These are phyloP conservation scores for Neltuma alba DNA, from an alignment of 306 rosid genomes.

Conservation along the genomic window DNA sequence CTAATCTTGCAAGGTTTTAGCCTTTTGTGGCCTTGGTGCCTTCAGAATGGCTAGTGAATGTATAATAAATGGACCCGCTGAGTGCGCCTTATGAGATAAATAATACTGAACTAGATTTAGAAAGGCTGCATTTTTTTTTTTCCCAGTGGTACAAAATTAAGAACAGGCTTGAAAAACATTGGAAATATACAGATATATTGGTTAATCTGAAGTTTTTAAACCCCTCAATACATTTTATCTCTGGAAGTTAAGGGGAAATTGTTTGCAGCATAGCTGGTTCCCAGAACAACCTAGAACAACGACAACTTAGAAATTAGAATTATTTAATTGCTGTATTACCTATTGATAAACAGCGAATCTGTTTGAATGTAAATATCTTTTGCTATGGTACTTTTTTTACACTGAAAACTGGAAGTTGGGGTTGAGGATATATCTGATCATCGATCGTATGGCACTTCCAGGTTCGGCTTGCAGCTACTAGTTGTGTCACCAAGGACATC, in stretches of 20 bases:
- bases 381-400: constrained; percentile 15
- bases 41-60: constrained; percentile 27
- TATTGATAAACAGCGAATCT: constrained; percentile 12
- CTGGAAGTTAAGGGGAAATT: constrained; percentile 1
- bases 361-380: not conserved
- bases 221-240: constrained; percentile 10
- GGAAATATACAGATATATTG: constrained; percentile 2
- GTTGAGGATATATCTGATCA: constrained; percentile 36
- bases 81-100: not conserved
- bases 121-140: constrained; percentile 9
- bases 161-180: constrained; percentile 2
- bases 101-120: constrained; percentile 10
- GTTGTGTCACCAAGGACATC: constrained; percentile 84
- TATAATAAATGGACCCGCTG: not conserved
- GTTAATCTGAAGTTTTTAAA: constrained; percentile 24
- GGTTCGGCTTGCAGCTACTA: constrained; percentile 88
- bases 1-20: constrained; percentile 14
- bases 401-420: constrained; percentile 18
- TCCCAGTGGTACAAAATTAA: not conserved
- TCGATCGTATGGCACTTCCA: constrained; percentile 40
- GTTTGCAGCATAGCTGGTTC: constrained; percentile 7
- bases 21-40: constrained; percentile 23
- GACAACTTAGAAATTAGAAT: not conserved
- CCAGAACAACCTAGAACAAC: constrained; percentile 9
- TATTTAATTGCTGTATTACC: constrained; percentile 17